Percentiles rank a stretch among this genome's conserved stretches.
Conservation (phyloP, 345 rosid species). For the Eutrema japonicum region DNA sequence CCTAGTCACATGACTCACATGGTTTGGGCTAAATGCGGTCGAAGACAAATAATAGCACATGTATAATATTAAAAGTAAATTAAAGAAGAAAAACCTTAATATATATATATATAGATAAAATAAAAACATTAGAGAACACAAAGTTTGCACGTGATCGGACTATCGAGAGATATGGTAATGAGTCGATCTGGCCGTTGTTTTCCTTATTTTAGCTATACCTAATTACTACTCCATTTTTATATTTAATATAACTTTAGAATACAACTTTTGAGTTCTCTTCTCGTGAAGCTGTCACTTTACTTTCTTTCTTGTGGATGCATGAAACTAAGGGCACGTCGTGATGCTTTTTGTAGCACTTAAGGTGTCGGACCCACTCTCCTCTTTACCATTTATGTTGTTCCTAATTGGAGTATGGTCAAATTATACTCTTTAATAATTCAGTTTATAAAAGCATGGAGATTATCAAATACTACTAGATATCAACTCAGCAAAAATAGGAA, state of each 20-base stretch:
- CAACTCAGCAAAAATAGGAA: too few species aligned
- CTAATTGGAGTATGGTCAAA: slow-evolving; percentile 11
- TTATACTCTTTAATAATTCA: background rate
- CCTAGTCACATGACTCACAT: slow-evolving; percentile 39
- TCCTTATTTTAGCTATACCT: slow-evolving; percentile 6
- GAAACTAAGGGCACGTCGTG: slow-evolving; percentile 43
- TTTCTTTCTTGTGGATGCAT: slow-evolving; percentile 28
- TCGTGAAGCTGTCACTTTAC: slow-evolving; percentile 23
- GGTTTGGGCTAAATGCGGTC: slow-evolving; percentile 37
- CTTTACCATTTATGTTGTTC: slow-evolving; percentile 20
- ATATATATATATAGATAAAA: background rate
- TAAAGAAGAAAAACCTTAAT: slow-evolving; percentile 3
- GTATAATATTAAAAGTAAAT: slow-evolving; percentile 6
- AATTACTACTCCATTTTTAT: background rate
- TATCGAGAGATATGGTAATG: slow-evolving; percentile 35
- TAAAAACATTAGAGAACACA: slow-evolving; percentile 42
- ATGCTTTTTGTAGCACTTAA: slow-evolving; percentile 22
- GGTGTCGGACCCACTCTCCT: slow-evolving; percentile 13
- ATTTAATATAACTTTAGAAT: background rate
- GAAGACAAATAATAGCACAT: slow-evolving; percentile 24
- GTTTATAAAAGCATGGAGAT: background rate
- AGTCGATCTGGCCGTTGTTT: slow-evolving; percentile 42
- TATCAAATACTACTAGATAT: background rate
- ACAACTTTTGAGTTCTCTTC: background rate
- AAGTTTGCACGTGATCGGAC: slow-evolving; percentile 64